Percentiles rank a stretch among this genome's conserved stretches.
These are phyloP conservation scores for Wickerhamomyces strasburgensis DNA, from an alignment of 805 yeast species.

Conservation along the genomic window DNA sequence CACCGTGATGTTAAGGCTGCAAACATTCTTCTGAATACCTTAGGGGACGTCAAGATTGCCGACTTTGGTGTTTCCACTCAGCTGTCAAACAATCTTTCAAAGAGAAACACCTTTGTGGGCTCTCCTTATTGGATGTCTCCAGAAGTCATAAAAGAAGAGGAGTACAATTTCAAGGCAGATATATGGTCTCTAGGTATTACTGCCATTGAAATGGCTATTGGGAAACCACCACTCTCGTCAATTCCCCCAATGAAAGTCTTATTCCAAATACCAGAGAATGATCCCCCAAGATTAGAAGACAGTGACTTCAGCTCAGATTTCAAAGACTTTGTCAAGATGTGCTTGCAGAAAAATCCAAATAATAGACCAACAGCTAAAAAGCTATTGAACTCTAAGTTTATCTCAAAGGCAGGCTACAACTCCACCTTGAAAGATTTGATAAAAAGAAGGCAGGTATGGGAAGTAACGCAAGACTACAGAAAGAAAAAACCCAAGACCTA, in stretches of 20 bases:
- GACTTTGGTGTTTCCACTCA: slow-evolving; percentile 96
- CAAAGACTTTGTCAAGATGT: slow-evolving; percentile 61
- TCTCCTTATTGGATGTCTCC: slow-evolving; percentile 99
- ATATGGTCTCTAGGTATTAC: slow-evolving; percentile 98
- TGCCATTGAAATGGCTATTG: slow-evolving; percentile 87
- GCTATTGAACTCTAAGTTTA: slow-evolving; percentile 57
- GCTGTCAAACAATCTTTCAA: slow-evolving; percentile 57
- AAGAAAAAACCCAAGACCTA: slow-evolving; percentile 7
- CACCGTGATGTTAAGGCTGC: slow-evolving; percentile 96
- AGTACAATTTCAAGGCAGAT: slow-evolving; percentile 83
- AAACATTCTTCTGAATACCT: slow-evolving; percentile 64
- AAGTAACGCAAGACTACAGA: slow-evolving; percentile 13
- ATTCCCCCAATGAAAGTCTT: slow-evolving; percentile 38
- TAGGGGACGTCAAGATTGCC: slow-evolving; percentile 80
- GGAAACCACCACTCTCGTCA: slow-evolving; percentile 96
- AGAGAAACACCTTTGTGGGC: slow-evolving; percentile 66
- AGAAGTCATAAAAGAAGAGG: slow-evolving; percentile 90
- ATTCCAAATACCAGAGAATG: slow-evolving; percentile 45
- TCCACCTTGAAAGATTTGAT: slow-evolving; percentile 35
- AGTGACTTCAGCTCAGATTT: slow-evolving; percentile 62
- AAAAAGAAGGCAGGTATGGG: slow-evolving; percentile 40
- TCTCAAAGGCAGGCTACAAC: slow-evolving; percentile 34
- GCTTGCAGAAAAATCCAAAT: slow-evolving; percentile 67
- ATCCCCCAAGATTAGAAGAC: slow-evolving; percentile 91
- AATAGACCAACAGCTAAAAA: slow-evolving; percentile 60